phyloP scores from a whole-genome alignment of 2,329 filamentous ascomycete species.

The Drechmeria coniospora region DNA sequence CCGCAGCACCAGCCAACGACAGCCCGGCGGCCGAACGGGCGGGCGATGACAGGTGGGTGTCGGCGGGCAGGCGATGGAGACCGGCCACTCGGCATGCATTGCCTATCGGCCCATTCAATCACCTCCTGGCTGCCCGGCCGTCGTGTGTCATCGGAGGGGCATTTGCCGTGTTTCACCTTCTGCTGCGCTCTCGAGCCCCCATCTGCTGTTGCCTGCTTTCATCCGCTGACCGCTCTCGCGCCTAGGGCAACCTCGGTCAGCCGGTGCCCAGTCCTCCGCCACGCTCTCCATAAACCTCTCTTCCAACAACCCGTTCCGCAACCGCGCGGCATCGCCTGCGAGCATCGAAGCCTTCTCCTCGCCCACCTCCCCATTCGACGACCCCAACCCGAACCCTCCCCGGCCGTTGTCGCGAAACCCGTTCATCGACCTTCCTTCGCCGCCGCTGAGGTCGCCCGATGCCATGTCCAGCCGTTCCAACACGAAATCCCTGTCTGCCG shows the following conservation, averaged over 20 bases:
- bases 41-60: no score
- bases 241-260: constrained; percentile 5
- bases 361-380: constrained; percentile 43
- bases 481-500: constrained; percentile 35
- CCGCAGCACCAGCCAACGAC: no score
- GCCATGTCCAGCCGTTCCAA: constrained; percentile 34
- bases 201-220: background rate
- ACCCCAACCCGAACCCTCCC: constrained; percentile 35
- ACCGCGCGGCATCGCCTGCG: constrained; percentile 49
- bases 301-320: constrained; percentile 73
- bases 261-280: constrained; percentile 4
- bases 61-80: no score
- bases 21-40: no score
- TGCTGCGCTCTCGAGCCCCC: constrained; percentile 2
- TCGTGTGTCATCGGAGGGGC: no score
- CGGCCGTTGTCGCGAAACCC: constrained; percentile 59
- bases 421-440: constrained; percentile 46
- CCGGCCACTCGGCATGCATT: constrained; percentile 1
- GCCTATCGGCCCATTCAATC: constrained; percentile 1
- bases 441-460: constrained; percentile 25
- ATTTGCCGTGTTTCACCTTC: constrained; percentile 11
- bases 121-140: no score
- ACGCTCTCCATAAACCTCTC: constrained; percentile 51
- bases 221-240: constrained; percentile 1
- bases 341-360: constrained; percentile 18